Evolutionary conservation across 805 yeast species (phyloP).

Genomic region (Wickerhamomyces pijperi): DNA sequence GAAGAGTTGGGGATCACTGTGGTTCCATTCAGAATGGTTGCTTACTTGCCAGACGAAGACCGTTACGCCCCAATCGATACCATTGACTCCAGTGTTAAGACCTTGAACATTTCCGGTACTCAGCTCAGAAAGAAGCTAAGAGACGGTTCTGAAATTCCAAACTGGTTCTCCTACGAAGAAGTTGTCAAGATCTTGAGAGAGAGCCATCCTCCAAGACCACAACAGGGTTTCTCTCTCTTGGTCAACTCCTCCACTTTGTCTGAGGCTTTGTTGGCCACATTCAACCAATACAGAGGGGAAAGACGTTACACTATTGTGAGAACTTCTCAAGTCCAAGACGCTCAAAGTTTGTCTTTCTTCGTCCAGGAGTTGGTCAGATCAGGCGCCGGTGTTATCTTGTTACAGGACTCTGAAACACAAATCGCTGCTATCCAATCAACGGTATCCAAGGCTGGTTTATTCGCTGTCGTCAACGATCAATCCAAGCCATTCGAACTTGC

Average conservation of each 20-base stretch:
- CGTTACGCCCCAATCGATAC: slow-evolving; percentile 93
- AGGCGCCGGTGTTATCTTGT: slow-evolving; percentile 84
- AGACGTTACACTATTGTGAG: slow-evolving; percentile 51
- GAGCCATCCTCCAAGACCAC: slow-evolving; percentile 82
- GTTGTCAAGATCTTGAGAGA: slow-evolving; percentile 86
- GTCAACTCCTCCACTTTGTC: slow-evolving; percentile 57
- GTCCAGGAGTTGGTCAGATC: slow-evolving; percentile 71
- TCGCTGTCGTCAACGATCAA: slow-evolving; percentile 35
- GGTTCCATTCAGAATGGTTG: slow-evolving; percentile 95
- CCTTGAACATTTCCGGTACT: slow-evolving; percentile 90
- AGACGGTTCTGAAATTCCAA: slow-evolving; percentile 84
- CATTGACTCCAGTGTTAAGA: slow-evolving; percentile 66
- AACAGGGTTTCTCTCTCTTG: slow-evolving; percentile 79
- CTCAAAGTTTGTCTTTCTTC: slow-evolving; percentile 38
- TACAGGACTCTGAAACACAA: slow-evolving; percentile 16
- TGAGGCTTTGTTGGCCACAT: slow-evolving; percentile 77
- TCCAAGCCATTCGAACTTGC: slow-evolving; percentile 26
- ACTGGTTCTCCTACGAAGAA: slow-evolving; percentile 96
- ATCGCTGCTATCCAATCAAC: slow-evolving; percentile 12
- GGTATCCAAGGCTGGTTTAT: slow-evolving; percentile 34
- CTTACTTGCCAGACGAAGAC: slow-evolving; percentile 90
- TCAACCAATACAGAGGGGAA: slow-evolving; percentile 70
- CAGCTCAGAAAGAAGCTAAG: slow-evolving; percentile 81
- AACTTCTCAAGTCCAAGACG: slow-evolving; percentile 14
- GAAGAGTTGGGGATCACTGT: slow-evolving; percentile 79